phyloP scores from a whole-genome alignment of 2,329 filamentous ascomycete species.

The Neocatenulostroma microsporum region DNA sequence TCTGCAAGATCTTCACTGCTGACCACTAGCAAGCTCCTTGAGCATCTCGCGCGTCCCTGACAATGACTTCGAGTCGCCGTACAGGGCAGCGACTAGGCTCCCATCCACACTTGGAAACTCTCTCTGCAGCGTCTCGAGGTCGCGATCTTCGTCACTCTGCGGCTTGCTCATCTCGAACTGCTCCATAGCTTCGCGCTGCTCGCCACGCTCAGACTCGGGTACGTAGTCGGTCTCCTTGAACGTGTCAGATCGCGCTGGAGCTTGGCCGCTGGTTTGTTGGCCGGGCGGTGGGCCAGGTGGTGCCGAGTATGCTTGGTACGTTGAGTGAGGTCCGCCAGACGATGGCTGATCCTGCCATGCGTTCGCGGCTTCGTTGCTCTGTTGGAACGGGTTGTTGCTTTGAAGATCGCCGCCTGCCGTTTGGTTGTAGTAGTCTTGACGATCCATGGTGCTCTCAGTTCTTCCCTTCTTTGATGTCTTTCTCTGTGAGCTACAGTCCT shows the following conservation, averaged over 20 bases:
- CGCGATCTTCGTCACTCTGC: slow-evolving; percentile 33
- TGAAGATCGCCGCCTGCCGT: slow-evolving; percentile 1
- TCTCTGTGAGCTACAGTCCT: too few species aligned
- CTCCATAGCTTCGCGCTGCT: slow-evolving; percentile 34
- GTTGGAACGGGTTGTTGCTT: slow-evolving; percentile 8
- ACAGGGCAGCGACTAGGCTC: slow-evolving; percentile 39
- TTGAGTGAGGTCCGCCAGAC: slow-evolving; percentile 1
- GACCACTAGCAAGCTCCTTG: slow-evolving; percentile 31
- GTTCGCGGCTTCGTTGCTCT: slow-evolving; percentile 6
- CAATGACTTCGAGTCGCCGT: slow-evolving; percentile 35
- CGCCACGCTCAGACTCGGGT: slow-evolving; percentile 31
- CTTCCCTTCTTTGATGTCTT: too few species aligned
- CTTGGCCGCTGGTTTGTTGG: too few species aligned
- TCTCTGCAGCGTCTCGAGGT: slow-evolving; percentile 35
- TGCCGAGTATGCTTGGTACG: too few species aligned
- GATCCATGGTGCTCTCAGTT: too few species aligned
- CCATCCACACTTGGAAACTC: slow-evolving; percentile 41
- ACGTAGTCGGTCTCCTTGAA: slow-evolving; percentile 32
- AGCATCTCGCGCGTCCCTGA: slow-evolving; percentile 40
- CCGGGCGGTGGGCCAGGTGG: slow-evolving; percentile 2
- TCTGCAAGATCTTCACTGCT: too few species aligned
- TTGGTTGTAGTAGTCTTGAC: too few species aligned
- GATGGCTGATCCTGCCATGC: slow-evolving; percentile 6
- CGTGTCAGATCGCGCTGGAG: slow-evolving; percentile 14
- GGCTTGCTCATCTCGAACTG: slow-evolving; percentile 38